Base-by-base conservation (phyloP, 306 rosid genomes). In the Crotalaria pallida region DNA sequence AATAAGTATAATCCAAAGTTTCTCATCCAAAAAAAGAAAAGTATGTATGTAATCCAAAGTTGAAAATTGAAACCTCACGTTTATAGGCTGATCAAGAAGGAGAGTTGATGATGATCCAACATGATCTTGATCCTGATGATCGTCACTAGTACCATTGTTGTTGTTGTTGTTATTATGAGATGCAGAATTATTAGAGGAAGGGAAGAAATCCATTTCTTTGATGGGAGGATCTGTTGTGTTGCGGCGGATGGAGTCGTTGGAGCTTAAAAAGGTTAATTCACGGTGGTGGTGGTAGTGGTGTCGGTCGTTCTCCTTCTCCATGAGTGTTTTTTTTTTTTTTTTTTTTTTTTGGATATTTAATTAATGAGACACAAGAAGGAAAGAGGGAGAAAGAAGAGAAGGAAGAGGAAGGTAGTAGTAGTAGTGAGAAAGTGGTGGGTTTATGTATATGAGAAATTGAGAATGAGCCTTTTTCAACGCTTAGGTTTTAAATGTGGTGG, bases 191-290 rank as follows among this genome's bases (percentile, higher is more conserved):
- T 38, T 38, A 2, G 43, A 5, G 0, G 64, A 72, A 0, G 76
- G 64, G 74, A 83, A 83, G 81, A 83, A 77, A 65, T 83, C 80
- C 78, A 80, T 26, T 73, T 80, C 87, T 40, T 69, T 80, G 80
- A 84, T 53, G 6, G 73, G 67, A 69, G 62, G 53, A 48, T 11
- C 43, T 65, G 16, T 23, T 31, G 34, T 50, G 8, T 0, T 6
- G 64, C 18, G 62, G 13, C 10, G 36, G 40, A 27, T 47, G 22
- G 52, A 58, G 66, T 67, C 58, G 12, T 16, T 58, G 57, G 84
- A 67, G 66, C 24, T 45, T 50, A 76, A 68, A 64, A 79, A 73
- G 66, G 78, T 58, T 4, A 80, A 73, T 52, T 80, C 82, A 69
- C 52, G 84, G 74, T 33, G 75, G 68, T 21, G 52, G 47, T 80